A percentile compares a stretch with the other conserved stretches of the same genome.
These are phyloP conservation scores for Arthroderma uncinatum DNA, from an alignment of 2,329 filamentous ascomycete genomes.

Conservation along the genomic window DNA sequence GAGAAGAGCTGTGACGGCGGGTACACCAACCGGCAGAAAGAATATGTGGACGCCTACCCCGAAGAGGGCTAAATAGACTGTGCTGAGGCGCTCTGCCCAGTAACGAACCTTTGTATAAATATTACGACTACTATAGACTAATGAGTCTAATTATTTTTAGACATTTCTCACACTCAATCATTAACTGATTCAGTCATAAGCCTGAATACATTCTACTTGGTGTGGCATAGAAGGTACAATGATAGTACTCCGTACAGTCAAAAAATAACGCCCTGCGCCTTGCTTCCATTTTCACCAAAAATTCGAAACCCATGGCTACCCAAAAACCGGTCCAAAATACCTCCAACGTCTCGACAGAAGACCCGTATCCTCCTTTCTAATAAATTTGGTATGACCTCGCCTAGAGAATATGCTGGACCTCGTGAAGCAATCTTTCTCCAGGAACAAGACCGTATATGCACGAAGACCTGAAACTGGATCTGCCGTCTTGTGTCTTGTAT, in stretches of 20 bases:
- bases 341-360: not conserved
- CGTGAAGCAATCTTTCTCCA: not conserved
- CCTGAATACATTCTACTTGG: not conserved
- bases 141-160: not conserved
- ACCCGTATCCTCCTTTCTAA: not conserved
- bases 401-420: not conserved
- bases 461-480: not conserved
- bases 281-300: not conserved
- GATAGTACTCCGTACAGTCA: too few species aligned
- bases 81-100: not conserved
- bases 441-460: not conserved
- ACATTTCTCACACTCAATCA: not conserved
- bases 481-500: not conserved
- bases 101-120: not conserved
- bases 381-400: not conserved
- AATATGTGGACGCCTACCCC: constrained; percentile 34
- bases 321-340: not conserved
- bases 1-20: constrained; percentile 10
- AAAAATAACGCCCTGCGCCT: not conserved
- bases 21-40: constrained; percentile 16
- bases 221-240: too few species aligned
- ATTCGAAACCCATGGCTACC: not conserved
- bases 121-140: not conserved
- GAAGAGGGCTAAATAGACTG: constrained; percentile 18
- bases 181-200: not conserved